Base-by-base conservation (phyloP, 2,329 filamentous ascomycete genomes). In the Saccharata proteae region DNA sequence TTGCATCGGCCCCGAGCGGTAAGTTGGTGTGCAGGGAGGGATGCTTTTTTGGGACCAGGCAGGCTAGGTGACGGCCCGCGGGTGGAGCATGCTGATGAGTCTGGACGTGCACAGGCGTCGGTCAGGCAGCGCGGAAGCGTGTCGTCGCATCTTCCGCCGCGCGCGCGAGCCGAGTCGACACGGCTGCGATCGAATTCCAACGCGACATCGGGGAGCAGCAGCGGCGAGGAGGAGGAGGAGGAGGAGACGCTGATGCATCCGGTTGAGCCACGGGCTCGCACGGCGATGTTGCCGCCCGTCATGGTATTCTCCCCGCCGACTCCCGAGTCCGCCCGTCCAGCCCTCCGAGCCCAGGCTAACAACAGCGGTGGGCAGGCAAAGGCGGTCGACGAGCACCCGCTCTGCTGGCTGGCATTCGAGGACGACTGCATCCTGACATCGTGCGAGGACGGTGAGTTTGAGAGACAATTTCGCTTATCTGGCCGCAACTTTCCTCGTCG, bases 391-490 rank as follows among this genome's bases (percentile, higher is more conserved):
- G 74, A 77, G 38, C 84, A 96, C 55, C 85, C 86, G 32, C 65
- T 93, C 26, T 82, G 75, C 53, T 93, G 86, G 79, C 59, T 98
- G 22, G 81, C 77, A n/a, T 98, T 98, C 47, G 86, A 88, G 33
- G 80, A 94, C 52, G 78, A 93, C 46, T 80, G 80, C 40, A 93
- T 98, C 43, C 77, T 96, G 48, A 94, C 85, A 20, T 84, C 83
- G 43, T 94, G 85, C 59, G 80, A 84, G 51, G 81, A 77, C 59
- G 88, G 88, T 92, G 64, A 56, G 77, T 65, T 27, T 26, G 18
- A 32, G 29, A 29, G 10, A n/a, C 20, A n/a, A n/a, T 22, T 22
- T n/a, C n/a, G n/a, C n/a, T n/a, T n/a, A n/a, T n/a, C n/a, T n/a
- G n/a, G n/a, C n/a, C n/a, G n/a, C n/a, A n/a, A n/a, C n/a, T n/a